Base-by-base conservation (phyloP, 2,329 filamentous ascomycete species). In the Dryadomyces quercus-mongolicae region DNA sequence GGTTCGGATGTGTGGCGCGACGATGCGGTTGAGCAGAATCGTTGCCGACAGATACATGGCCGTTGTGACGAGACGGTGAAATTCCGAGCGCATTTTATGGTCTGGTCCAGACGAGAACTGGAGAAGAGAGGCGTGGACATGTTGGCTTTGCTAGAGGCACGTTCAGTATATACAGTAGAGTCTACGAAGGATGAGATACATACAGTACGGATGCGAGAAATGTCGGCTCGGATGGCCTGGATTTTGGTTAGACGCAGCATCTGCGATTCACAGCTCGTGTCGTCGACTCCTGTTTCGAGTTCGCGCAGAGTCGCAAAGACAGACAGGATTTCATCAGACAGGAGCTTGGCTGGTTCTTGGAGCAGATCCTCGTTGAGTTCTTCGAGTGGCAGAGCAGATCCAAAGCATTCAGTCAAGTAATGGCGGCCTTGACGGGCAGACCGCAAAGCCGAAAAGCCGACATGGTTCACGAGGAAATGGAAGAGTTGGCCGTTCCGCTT, bases 321-420 rank as follows among this genome's bases (percentile, higher is more conserved):
- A 13, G 51, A 45, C 56, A 57, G 56, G 15, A 54, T 56, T 34
- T 56, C 54, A 20, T 58, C 56, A 2, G 56, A 58, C 52, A 54
- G 43, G 12, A 38, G 31, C 36, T 58, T 58, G 47, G 52, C 50
- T 4, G 56, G 56, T 36, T 58, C 56, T 25, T 54, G 54, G 13
- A 54, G 31, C 13, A 58, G 15, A 3, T 56, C 54, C 18, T 58
- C 56, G 10, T 43, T 12, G 18, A 58, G 52, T 16, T 56, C 54
- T 9, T 52, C 31, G 1, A 31, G 38, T 1, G 56, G 56, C 31
- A 58, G 31, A 0, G 50, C 45, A 5, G 56, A 21, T 1, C 55
- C 55, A 15, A 53, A 57, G 20, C 55, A 57, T 1, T 54, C 47
- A 3, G 51, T 38, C 31, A 57, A 20, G 18, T 56, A 56, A 15